Percentiles rank a stretch among this genome's conserved stretches.
phyloP scores from a whole-genome alignment of 441 rosid genomes.

The Jatropha multifida region DNA sequence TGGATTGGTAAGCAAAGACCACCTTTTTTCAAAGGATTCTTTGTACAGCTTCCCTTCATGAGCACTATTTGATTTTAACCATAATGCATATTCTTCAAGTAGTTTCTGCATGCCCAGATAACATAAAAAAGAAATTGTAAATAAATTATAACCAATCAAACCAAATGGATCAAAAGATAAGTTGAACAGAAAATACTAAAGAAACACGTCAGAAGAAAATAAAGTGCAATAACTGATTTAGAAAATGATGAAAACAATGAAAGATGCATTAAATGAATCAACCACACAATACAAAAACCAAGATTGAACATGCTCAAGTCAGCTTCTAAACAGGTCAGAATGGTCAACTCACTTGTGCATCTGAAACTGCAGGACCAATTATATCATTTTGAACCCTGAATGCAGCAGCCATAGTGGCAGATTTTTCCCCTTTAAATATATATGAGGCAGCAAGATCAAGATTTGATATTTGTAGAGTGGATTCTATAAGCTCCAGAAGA shows the following conservation, averaged over 20 bases:
- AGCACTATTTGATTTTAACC: conserved; percentile 68
- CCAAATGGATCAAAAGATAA: conserved; percentile 13
- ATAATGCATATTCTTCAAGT: conserved; percentile 60
- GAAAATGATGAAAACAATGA: background rate
- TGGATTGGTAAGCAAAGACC: conserved; percentile 52
- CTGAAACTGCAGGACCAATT: conserved; percentile 71
- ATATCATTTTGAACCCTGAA: conserved; percentile 65
- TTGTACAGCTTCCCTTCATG: conserved; percentile 55
- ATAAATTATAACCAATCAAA: conserved; percentile 8
- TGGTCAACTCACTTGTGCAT: conserved; percentile 62
- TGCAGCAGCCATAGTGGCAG: conserved; percentile 49
- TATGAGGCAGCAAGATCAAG: conserved; percentile 65
- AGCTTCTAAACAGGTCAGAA: conserved; percentile 19
- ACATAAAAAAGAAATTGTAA: conserved; percentile 13
- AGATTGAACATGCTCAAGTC: background rate
- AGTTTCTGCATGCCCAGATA: conserved; percentile 49
- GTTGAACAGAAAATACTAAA: conserved; percentile 4
- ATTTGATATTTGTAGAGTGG: conserved; percentile 76
- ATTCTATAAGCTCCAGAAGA: conserved; percentile 68
- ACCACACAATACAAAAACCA: background rate
- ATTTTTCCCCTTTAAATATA: conserved; percentile 56
- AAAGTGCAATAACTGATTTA: background rate
- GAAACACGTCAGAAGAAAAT: conserved; percentile 13
- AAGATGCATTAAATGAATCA: background rate
- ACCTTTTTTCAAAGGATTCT: conserved; percentile 74